A percentile compares a stretch with the other conserved stretches of the same genome.
These are phyloP conservation scores for Annona cherimola DNA, from an alignment of 164 flowering plant species.

Conservation along the genomic window DNA sequence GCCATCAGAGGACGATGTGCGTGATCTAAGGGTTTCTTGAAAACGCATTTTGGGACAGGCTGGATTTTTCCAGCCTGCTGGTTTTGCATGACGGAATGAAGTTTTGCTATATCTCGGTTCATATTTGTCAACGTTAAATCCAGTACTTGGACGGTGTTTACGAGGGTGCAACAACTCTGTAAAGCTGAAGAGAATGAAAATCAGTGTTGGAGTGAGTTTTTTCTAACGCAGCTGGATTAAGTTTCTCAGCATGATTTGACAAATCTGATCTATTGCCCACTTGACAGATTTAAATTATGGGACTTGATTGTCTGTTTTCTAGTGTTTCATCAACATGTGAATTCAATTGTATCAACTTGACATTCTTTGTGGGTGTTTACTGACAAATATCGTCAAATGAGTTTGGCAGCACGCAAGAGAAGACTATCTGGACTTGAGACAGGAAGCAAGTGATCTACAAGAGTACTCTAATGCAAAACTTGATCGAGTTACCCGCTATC, in stretches of 20 bases:
- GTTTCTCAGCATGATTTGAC: too few relatives aligned
- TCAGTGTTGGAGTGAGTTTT: not conserved
- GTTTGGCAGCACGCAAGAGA: constrained; percentile 62
- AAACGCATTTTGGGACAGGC: not conserved
- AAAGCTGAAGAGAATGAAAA: not conserved
- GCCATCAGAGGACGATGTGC: not conserved
- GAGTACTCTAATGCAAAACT: constrained; percentile 94
- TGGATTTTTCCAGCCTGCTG: too few relatives aligned
- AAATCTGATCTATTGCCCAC: too few relatives aligned
- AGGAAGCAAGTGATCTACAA: constrained; percentile 84
- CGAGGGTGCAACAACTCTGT: not conserved
- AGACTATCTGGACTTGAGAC: constrained; percentile 77
- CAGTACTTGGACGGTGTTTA: not conserved
- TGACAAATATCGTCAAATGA: not conserved
- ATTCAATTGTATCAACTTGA: too few relatives aligned
- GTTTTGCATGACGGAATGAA: not conserved
- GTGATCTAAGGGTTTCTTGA: not conserved
- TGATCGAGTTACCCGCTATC: constrained; percentile 72
- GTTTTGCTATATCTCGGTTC: not conserved
- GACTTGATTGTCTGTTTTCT: too few relatives aligned
- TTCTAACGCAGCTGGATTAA: not conserved
- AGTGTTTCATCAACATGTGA: too few relatives aligned
- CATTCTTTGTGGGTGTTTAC: too few relatives aligned
- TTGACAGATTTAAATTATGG: too few relatives aligned
- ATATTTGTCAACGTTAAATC: not conserved